A percentile compares a stretch with the other conserved stretches of the same genome.
phyloP scores from a whole-genome alignment of 768 basidiomycete genomes.

The Suillus occidentalis region DNA sequence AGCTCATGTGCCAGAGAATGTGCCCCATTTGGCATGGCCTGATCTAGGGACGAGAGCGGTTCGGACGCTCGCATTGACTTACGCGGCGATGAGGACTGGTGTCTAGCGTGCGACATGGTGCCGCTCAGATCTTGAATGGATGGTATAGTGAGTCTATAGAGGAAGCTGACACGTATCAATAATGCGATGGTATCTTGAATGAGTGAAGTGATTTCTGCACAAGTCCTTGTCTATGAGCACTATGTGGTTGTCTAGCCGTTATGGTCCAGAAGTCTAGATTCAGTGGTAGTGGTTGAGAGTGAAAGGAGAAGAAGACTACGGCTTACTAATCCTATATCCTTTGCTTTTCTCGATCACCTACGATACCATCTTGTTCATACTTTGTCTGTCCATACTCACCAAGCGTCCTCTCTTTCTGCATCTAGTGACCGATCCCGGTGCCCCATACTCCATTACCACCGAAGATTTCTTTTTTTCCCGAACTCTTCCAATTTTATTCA shows the following conservation, averaged over 20 bases:
- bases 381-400: slow-evolving; percentile 1
- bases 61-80: slow-evolving; percentile 14
- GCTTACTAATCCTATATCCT: slow-evolving; percentile 1
- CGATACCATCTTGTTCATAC: slow-evolving; percentile 4
- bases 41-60: slow-evolving; percentile 34
- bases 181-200: slow-evolving; percentile 1
- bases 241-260: background rate
- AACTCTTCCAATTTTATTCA: slow-evolving; percentile 20
- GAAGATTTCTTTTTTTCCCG: background rate
- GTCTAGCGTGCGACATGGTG: background rate
- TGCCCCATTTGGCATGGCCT: slow-evolving; percentile 30
- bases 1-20: slow-evolving; percentile 86
- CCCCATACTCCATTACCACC: background rate
- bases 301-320: background rate
- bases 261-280: background rate
- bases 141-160: slow-evolving; percentile 1
- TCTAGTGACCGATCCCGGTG: background rate
- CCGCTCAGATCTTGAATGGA: background rate
- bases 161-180: background rate
- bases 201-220: background rate
- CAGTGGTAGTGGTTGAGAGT: background rate
- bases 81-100: slow-evolving; percentile 4
- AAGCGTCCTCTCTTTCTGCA: background rate
- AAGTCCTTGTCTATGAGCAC: slow-evolving; percentile 2
- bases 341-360: background rate